Base-by-base conservation (phyloP, 2,329 filamentous ascomycete species). In the Albophoma yamanashiensis region DNA sequence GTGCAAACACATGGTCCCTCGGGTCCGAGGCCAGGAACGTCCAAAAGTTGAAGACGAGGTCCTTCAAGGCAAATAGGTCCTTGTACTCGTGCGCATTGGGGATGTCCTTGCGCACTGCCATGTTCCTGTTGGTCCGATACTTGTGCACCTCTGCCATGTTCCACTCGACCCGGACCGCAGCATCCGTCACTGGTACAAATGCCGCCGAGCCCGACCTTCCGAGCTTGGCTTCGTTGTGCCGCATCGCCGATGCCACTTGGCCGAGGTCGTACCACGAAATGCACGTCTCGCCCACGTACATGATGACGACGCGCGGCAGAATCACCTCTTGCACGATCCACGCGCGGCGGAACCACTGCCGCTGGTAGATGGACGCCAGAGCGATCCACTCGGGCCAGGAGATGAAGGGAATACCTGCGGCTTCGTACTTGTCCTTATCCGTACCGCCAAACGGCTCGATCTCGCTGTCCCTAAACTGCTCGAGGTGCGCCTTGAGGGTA, bases 301-400 rank as follows among this genome's bases (percentile, higher is more conserved):
- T 64, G 58, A 69, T 60, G 12, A 69, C 22, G 7, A 61, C 57
- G 25, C 63, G 59, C 2, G 66, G 62, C 1, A 70, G 61, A 17
- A 70, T 58, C 3, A 67, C 67, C 50, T 70, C 68, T 55, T 69
- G 68, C 7, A 69, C 64, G 38, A 70, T 65, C 67, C 69, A 70
- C 7, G 66, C 67, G 8, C 69, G 61, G 36, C 64, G 63, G 59
- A 69, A 69, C 69, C 69, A 70, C 47, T 69, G 67, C 22, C 66
- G 58, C 58, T 67, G 65, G 55, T 64, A 67, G 25, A 68, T 60
- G 57, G 61, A 63, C 1, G 63, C 67, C n/a, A 68, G 60, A 1
- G 61, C 63, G 31, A 59, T 47, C 66, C 66, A 66, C 39, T 63
- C 62, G 9, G 56, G 36, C 42, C 59, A 56, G 17, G 62, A 57